These are phyloP conservation scores for Podaxis sp. DNA, from an alignment of 768 basidiomycete species.

Conservation along the genomic window DNA sequence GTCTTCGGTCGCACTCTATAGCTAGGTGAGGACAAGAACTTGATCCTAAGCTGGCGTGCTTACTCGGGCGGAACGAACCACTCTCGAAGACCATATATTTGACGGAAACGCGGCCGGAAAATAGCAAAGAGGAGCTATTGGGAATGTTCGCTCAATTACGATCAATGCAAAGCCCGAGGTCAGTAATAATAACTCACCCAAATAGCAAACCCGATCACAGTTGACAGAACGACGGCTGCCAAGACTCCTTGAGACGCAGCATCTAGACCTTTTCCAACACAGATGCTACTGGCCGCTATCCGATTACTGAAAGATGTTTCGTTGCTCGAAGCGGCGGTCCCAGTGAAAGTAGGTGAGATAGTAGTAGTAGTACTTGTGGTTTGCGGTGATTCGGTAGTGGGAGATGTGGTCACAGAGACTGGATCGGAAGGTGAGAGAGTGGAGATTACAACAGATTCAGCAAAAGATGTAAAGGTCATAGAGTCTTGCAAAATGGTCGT, in stretches of 20 bases:
- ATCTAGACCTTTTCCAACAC: conserved; percentile 68
- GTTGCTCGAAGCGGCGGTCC: conserved; percentile 24
- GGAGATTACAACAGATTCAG: conserved; percentile 32
- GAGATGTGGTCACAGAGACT: conserved; percentile 18
- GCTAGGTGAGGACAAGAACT: background rate
- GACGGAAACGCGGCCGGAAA: conserved; percentile 66
- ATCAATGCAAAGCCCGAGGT: background rate
- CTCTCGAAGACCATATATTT: conserved; percentile 70
- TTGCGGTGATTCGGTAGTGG: background rate
- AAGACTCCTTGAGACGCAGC: conserved; percentile 61
- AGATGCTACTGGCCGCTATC: conserved; percentile 39
- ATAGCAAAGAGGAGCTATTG: conserved; percentile 64
- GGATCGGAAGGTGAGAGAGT: conserved; percentile 20
- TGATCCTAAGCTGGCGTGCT: conserved; percentile 26
- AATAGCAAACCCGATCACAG: conserved; percentile 57
- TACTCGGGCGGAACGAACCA: conserved; percentile 78
- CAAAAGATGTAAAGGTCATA: conserved; percentile 43
- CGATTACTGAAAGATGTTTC: conserved; percentile 21
- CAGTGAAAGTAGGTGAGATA: conserved; percentile 21
- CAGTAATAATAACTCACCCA: conserved; percentile 52
- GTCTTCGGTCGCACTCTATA: conserved; percentile 63
- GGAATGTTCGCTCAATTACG: conserved; percentile 16
- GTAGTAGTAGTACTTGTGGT: conserved; percentile 15
- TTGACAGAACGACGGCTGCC: conserved; percentile 56
- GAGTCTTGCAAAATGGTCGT: conserved; percentile 38